Conservation (phyloP, 2,329 filamentous ascomycete genomes). For the Chaetomium olivaceum region DNA sequence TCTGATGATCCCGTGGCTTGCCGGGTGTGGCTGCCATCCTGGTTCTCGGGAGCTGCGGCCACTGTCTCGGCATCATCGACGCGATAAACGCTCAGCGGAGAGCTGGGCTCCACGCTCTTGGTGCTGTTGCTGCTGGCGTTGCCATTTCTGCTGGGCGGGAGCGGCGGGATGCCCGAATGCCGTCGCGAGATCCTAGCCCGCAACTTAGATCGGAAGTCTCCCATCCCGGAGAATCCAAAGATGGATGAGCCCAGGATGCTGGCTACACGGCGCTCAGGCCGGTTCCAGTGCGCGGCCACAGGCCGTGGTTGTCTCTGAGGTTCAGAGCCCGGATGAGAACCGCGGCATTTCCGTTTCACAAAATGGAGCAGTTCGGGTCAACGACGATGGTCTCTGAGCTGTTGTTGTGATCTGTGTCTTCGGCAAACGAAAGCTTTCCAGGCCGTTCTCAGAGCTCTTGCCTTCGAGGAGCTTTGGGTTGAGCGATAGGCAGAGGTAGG, state of each 20-base stretch:
- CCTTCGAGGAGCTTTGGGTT: not conserved
- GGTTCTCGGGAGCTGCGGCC: constrained; percentile 3
- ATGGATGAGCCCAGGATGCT: constrained; percentile 11
- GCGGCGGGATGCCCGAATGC: constrained; percentile 43
- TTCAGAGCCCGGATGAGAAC: not conserved
- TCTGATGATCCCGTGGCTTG: constrained; percentile 9
- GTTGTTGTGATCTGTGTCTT: not conserved
- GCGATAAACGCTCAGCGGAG: constrained; percentile 14
- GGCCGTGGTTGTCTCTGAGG: not conserved
- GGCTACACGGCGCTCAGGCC: constrained; percentile 6
- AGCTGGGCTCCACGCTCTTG: constrained; percentile 20
- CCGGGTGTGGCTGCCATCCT: constrained; percentile 14
- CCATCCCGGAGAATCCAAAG: constrained; percentile 39
- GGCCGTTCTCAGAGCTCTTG: not conserved
- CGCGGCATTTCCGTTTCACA: constrained; percentile 1
- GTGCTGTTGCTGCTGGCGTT: constrained; percentile 23
- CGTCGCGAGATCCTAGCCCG: constrained; percentile 49
- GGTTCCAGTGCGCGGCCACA: not conserved
- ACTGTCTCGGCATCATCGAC: constrained; percentile 9
- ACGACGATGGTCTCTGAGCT: not conserved
- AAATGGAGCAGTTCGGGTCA: too few species aligned
- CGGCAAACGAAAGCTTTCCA: not conserved
- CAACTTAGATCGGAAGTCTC: constrained; percentile 50
- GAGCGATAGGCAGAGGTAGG: not conserved
- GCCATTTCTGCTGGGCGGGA: constrained; percentile 35